Evolutionary conservation across 2,329 filamentous ascomycete genomes (phyloP), one percentile per base, ranked within the genome.

Genomic region (Clarireedia paspali): DNA sequence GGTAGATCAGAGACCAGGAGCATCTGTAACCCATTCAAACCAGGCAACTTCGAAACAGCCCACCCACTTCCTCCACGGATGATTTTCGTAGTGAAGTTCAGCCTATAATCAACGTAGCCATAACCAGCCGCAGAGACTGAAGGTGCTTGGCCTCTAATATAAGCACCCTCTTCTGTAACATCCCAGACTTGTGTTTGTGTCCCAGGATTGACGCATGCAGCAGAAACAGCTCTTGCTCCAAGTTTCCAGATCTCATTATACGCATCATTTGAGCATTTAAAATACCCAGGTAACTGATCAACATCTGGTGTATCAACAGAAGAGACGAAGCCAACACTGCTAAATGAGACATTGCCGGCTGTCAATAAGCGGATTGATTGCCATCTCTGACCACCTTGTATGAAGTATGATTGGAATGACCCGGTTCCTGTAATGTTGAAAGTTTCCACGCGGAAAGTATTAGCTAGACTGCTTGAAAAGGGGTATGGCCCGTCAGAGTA

Each of bases 311-410:
- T 14, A 6, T 27, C 10, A 20, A 34, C 27, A 15, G 47, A 49
- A 4, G 47, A 27, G 36, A 34, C 7, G 36, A 49, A 49, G 17
- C 47, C 47, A 34, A 38, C 20, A 7, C 26, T 49, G 17, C 10
- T 34, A 20, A 75, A 66, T 0, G 61, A 65, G 3, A 75, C 57
- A 2, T 63, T 64, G 1, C 62, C 65, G 23, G 71, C 64, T 0
- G 68, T 71, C 17, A 75, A 60, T 0, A 75, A 62, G 2, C 64
- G 63, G 24, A 74, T 61, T 0, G 70, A 68, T 56, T 74, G 66
- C 72, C 72, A 75, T 59, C 70, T 61, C 58, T 73, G 71, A 0
- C 70, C 72, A 4, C 72, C 73, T 59, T 75, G 73, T 0, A 74
- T 55, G 39, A 75, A 68, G 20, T 65, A 70, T 1, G 67, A 70